Conservation (phyloP, 1,284 basidiomycete species). For the Tylopilus sp. region DNA sequence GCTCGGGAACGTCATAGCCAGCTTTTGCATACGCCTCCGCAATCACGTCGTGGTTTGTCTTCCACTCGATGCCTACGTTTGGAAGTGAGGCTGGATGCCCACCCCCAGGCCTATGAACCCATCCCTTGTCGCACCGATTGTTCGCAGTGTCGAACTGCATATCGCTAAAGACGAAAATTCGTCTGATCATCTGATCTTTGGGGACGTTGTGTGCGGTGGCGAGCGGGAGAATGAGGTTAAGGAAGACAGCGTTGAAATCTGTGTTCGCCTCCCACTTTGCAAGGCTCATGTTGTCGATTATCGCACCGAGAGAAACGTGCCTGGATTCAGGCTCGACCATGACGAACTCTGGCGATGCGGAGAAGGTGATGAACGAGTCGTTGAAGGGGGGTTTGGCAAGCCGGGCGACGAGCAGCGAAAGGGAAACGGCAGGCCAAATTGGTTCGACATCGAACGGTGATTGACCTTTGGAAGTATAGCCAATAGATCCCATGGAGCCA, state of each 20-base stretch:
- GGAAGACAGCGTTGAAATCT: slow-evolving; percentile 56
- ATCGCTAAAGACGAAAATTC: slow-evolving; percentile 70
- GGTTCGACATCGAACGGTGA: slow-evolving; percentile 34
- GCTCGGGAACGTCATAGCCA: slow-evolving; percentile 65
- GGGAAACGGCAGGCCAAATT: slow-evolving; percentile 57
- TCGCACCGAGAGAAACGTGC: slow-evolving; percentile 32
- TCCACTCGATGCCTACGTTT: slow-evolving; percentile 37
- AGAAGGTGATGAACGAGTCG: slow-evolving; percentile 67
- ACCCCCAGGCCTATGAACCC: background rate
- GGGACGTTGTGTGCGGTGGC: slow-evolving; percentile 53
- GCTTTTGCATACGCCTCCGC: slow-evolving; percentile 50
- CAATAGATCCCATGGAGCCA: slow-evolving; percentile 57
- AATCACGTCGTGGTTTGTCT: slow-evolving; percentile 59
- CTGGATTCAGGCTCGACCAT: slow-evolving; percentile 41
- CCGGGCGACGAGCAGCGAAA: slow-evolving; percentile 62
- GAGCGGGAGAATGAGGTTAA: slow-evolving; percentile 54
- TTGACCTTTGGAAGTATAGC: background rate
- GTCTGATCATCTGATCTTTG: slow-evolving; percentile 69
- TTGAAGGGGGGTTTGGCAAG: slow-evolving; percentile 62
- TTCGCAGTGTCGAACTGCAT: slow-evolving; percentile 64
- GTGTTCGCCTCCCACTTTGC: slow-evolving; percentile 58
- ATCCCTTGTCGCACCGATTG: no score
- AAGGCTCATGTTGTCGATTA: slow-evolving; percentile 37
- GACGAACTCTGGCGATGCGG: slow-evolving; percentile 46
- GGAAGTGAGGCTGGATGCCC: background rate